Evolutionary conservation across 2,329 filamentous ascomycete species (phyloP).

Genomic region (Cytospora mali): DNA sequence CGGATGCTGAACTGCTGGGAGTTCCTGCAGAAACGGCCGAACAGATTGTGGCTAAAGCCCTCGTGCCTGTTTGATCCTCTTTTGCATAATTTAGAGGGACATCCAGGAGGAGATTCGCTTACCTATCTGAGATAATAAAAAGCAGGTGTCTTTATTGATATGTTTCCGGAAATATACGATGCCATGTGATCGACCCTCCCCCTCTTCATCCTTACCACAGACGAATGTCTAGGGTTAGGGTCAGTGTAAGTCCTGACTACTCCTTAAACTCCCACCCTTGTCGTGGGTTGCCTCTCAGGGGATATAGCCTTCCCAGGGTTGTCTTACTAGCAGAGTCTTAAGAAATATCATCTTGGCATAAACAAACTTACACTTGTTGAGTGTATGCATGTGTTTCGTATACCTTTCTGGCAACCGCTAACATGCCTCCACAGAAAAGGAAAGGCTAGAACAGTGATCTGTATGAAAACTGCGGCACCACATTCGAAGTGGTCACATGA

Average conservation of each 20-base stretch:
- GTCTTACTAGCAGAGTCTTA: background rate
- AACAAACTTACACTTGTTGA: no score
- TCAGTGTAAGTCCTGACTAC: background rate
- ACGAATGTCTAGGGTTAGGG: conserved; percentile 7
- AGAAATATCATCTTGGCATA: no score
- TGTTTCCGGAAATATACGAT: no score
- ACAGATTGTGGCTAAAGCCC: conserved; percentile 34
- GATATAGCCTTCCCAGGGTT: background rate
- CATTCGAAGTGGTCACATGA: background rate
- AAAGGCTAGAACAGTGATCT: background rate
- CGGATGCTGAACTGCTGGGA: conserved; percentile 34
- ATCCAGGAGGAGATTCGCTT: no score
- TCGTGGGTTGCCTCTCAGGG: no score
- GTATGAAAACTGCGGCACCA: background rate
- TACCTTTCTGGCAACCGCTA: background rate
- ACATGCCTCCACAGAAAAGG: background rate
- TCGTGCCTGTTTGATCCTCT: conserved; percentile 6
- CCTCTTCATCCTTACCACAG: no score
- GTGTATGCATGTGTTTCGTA: no score
- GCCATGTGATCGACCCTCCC: no score
- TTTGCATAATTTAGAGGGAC: background rate
- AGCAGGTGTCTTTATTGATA: no score
- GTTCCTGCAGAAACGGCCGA: conserved; percentile 34
- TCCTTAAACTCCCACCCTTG: background rate
- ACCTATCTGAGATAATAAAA: no score